phyloP scores from a whole-genome alignment of 1,284 basidiomycete species.

The Leccinum proliferum region DNA sequence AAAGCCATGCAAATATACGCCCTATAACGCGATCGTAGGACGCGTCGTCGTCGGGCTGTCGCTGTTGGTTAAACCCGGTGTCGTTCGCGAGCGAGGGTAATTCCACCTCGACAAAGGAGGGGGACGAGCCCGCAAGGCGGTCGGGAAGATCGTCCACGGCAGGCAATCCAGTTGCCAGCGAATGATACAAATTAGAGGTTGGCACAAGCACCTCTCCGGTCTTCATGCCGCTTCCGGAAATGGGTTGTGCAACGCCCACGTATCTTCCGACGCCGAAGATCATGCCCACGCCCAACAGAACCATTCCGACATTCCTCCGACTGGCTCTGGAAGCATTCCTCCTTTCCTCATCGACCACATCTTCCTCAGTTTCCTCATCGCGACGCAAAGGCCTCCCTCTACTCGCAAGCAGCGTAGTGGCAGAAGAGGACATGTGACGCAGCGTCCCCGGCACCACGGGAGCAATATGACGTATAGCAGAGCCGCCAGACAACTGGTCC shows the following conservation, averaged over 20 bases:
- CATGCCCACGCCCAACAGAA: slow-evolving; percentile 67
- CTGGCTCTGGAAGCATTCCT: slow-evolving; percentile 52
- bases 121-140: background rate
- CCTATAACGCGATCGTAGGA: slow-evolving; percentile 66
- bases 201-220: slow-evolving; percentile 32
- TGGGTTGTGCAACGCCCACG: slow-evolving; percentile 27
- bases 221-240: slow-evolving; percentile 22
- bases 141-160: background rate
- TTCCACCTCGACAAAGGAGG: slow-evolving; percentile 14
- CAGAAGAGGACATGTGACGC: slow-evolving; percentile 26
- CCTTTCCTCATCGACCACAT: slow-evolving; percentile 23
- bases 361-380: slow-evolving; percentile 25
- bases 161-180: slow-evolving; percentile 8
- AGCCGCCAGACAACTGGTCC: slow-evolving; percentile 34
- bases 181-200: slow-evolving; percentile 13
- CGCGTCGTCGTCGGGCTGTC: slow-evolving; percentile 28
- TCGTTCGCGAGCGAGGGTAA: slow-evolving; percentile 17
- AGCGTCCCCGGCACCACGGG: slow-evolving; percentile 28
- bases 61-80: slow-evolving; percentile 17
- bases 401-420: slow-evolving; percentile 25
- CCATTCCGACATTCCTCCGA: slow-evolving; percentile 60
- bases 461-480: slow-evolving; percentile 31
- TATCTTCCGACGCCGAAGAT: slow-evolving; percentile 61
- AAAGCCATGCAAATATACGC: slow-evolving; percentile 87
- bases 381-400: slow-evolving; percentile 45